A percentile compares a stretch with the other conserved stretches of the same genome.
These are phyloP conservation scores for Colletotrichum lentis DNA, from an alignment of 2,329 filamentous ascomycete genomes.

Conservation along the genomic window DNA sequence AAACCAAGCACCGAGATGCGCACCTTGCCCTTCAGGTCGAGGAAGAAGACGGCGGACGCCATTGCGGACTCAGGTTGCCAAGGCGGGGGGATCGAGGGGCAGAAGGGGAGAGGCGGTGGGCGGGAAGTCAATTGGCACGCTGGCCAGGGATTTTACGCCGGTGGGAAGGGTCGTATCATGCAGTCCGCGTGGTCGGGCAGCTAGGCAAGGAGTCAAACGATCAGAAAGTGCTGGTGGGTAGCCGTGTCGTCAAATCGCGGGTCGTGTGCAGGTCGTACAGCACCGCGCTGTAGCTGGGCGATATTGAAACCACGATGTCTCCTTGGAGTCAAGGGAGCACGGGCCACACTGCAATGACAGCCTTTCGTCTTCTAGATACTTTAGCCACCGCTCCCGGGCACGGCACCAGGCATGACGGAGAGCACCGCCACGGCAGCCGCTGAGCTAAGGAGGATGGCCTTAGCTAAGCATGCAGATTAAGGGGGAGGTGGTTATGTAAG, in stretches of 20 bases:
- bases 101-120: slow-evolving; percentile 40
- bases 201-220: slow-evolving; percentile 5
- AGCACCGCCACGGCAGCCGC: background rate
- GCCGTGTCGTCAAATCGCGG: slow-evolving; percentile 24
- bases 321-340: slow-evolving; percentile 31
- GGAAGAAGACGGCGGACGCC: slow-evolving; percentile 98
- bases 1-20: slow-evolving; percentile 6
- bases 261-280: slow-evolving; percentile 16
- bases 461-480: background rate
- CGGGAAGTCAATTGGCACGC: slow-evolving; percentile 42
- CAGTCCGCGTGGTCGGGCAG: slow-evolving; percentile 10
- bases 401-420: background rate
- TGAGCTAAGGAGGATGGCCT: background rate
- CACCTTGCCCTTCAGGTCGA: slow-evolving; percentile 99
- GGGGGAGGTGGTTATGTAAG: background rate
- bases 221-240: slow-evolving; percentile 8
- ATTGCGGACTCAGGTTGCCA: slow-evolving; percentile 61
- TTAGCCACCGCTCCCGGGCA: background rate
- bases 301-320: slow-evolving; percentile 39
- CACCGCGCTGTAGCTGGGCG: slow-evolving; percentile 23
- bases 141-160: slow-evolving; percentile 41
- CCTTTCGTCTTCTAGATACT: slow-evolving; percentile 24
- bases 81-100: slow-evolving; percentile 43
- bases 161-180: slow-evolving; percentile 22
- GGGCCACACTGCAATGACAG: slow-evolving; percentile 28